These are phyloP conservation scores for Boletellus sp. DNA, from an alignment of 768 basidiomycete genomes.

Conservation along the genomic window DNA sequence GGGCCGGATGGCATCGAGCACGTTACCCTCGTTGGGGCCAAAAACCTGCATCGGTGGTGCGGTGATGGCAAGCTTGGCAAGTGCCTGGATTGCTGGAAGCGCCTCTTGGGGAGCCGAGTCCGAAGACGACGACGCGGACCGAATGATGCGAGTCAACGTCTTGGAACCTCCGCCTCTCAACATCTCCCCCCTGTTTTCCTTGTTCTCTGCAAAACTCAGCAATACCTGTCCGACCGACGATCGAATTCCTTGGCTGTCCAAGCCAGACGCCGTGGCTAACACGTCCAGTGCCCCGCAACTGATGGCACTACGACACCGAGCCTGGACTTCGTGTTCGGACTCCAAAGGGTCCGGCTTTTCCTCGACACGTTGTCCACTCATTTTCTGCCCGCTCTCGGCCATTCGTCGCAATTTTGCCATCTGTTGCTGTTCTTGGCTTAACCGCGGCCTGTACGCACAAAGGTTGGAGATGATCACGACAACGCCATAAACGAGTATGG, in stretches of 20 bases:
- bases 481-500: constrained; percentile 72
- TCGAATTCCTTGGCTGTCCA: constrained; percentile 65
- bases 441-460: constrained; percentile 61
- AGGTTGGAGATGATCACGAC: constrained; percentile 74
- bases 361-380: constrained; percentile 26
- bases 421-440: constrained; percentile 80
- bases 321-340: constrained; percentile 61
- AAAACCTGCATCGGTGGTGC: constrained; percentile 87
- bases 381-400: constrained; percentile 48
- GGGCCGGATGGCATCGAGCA: constrained; percentile 82
- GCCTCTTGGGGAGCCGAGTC: constrained; percentile 21
- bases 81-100: constrained; percentile 74
- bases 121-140: constrained; percentile 37
- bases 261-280: constrained; percentile 52
- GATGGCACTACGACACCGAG: constrained; percentile 55
- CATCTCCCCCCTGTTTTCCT: constrained; percentile 70
- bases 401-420: constrained; percentile 75
- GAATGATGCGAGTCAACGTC: constrained; percentile 55
- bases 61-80: constrained; percentile 92
- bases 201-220: constrained; percentile 72
- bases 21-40: constrained; percentile 73
- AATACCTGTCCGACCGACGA: constrained; percentile 56
- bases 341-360: constrained; percentile 45
- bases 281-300: constrained; percentile 61
- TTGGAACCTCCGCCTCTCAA: constrained; percentile 78